A percentile compares a stretch with the other conserved stretches of the same genome.
Conservation (phyloP, 371 early-diverging fungal species). For the Capniomyces stellatus region DNA sequence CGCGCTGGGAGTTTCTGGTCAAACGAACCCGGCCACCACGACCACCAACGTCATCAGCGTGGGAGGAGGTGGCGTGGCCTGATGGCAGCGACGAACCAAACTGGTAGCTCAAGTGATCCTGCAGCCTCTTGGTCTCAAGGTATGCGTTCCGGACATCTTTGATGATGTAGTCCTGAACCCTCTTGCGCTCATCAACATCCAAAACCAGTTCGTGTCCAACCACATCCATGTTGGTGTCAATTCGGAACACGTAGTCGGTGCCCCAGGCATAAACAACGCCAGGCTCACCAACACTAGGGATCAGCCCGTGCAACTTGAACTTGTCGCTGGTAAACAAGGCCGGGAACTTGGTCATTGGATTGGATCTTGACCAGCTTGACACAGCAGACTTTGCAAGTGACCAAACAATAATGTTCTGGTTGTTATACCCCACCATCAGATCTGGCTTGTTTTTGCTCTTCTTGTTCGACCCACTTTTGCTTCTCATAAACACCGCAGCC, state of each 20-base stretch:
- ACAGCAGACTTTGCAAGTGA: constrained; percentile 45
- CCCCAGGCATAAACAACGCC: constrained; percentile 49
- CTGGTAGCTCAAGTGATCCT: no score
- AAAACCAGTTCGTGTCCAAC: constrained; percentile 24
- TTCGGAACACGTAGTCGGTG: constrained; percentile 43
- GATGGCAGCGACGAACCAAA: neutral
- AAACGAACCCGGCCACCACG: constrained; percentile 8
- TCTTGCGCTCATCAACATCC: constrained; percentile 36
- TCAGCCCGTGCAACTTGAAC: constrained; percentile 53
- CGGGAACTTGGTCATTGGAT: constrained; percentile 36
- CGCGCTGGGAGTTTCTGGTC: no score
- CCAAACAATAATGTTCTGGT: constrained; percentile 45
- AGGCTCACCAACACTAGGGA: constrained; percentile 44
- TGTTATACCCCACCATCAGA: constrained; percentile 45
- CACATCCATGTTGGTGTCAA: constrained; percentile 40
- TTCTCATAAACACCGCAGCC: constrained; percentile 56
- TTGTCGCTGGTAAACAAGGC: constrained; percentile 32
- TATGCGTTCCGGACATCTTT: constrained; percentile 10
- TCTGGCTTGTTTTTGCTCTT: constrained; percentile 38
- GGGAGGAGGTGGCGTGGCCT: constrained; percentile 13
- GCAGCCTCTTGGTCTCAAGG: no score
- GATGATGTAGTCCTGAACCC: constrained; percentile 23
- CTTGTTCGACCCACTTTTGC: no score
- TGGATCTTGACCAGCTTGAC: constrained; percentile 60
- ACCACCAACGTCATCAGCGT: constrained; percentile 21